Evolutionary conservation across 371 early-diverging fungal species (phyloP).

Genomic region (Entomophthora muscae): DNA sequence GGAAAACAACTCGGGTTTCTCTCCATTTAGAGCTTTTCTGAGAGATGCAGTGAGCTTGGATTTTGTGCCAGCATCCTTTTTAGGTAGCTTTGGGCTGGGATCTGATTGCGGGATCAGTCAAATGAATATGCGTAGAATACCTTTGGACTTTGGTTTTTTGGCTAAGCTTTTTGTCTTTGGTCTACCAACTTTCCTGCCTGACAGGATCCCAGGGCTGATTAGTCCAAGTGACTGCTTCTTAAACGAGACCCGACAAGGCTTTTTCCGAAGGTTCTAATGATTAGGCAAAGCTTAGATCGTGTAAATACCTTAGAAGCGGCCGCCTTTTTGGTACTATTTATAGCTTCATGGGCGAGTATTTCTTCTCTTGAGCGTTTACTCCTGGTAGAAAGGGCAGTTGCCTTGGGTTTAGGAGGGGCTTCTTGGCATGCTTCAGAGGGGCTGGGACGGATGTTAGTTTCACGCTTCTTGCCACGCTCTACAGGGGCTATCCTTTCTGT

Average conservation of each 20-base stretch:
- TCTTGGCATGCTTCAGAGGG: background rate
- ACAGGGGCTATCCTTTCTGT: background rate
- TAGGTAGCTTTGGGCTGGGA: too few species aligned
- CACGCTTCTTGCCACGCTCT: background rate
- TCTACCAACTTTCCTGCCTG: too few species aligned
- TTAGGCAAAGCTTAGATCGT: background rate
- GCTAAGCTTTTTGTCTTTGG: too few species aligned
- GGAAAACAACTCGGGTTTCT: background rate
- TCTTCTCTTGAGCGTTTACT: background rate
- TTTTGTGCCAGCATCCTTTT: background rate
- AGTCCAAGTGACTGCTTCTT: background rate
- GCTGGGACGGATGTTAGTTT: background rate
- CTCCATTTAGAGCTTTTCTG: background rate
- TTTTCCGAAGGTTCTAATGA: background rate
- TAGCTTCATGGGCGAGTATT: background rate
- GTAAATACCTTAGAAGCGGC: background rate
- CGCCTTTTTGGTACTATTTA: background rate
- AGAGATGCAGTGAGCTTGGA: background rate
- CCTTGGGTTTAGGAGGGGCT: background rate
- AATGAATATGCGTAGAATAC: too few species aligned
- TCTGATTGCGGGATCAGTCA: too few species aligned
- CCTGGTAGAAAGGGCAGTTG: background rate
- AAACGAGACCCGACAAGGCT: background rate
- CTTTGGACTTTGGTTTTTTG: too few species aligned
- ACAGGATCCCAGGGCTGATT: background rate